phyloP scores from a whole-genome alignment of 1,284 basidiomycete species.

The Sporisorium exsertum region DNA sequence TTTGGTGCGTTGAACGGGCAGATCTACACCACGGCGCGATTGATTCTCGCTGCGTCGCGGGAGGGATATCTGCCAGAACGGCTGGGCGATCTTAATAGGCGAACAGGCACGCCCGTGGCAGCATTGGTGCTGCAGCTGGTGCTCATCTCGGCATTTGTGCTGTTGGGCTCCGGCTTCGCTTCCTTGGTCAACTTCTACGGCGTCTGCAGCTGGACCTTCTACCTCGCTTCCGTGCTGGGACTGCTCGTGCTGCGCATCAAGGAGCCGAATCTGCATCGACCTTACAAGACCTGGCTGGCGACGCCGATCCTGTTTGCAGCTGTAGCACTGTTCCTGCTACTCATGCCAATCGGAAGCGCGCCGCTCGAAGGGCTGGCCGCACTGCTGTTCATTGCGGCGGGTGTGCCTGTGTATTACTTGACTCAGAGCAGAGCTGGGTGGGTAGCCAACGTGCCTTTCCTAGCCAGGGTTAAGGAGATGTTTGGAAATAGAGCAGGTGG shows the following conservation, averaged over 20 bases:
- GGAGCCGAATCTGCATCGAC: conserved; percentile 87
- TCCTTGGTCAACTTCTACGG: conserved; percentile 73
- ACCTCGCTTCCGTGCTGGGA: conserved; percentile 75
- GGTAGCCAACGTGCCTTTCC: conserved; percentile 10
- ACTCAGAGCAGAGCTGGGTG: conserved; percentile 46
- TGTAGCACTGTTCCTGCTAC: conserved; percentile 89
- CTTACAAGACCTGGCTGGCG: conserved; percentile 79
- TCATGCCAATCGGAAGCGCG: conserved; percentile 94
- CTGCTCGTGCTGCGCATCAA: conserved; percentile 88
- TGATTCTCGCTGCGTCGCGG: conserved; percentile 88
- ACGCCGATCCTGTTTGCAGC: conserved; percentile 92
- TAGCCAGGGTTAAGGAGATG: conserved; percentile 9
- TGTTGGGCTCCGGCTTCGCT: conserved; percentile 70
- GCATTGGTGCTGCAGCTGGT: conserved; percentile 51
- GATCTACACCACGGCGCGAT: conserved; percentile 73
- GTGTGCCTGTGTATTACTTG: conserved; percentile 61
- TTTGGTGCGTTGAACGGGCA: conserved; percentile 60
- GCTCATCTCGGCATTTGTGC: conserved; percentile 73
- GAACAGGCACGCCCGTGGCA: conserved; percentile 53
- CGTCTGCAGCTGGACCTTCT: conserved; percentile 65
- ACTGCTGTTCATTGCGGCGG: conserved; percentile 55
- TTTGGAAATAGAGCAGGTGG: conserved; percentile 2
- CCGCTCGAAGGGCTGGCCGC: conserved; percentile 76
- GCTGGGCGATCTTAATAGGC: conserved; percentile 41
- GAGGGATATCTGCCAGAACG: conserved; percentile 80